These are phyloP conservation scores for Cryptomeria japonica DNA, from an alignment of 75 land plant species.

Conservation along the genomic window DNA sequence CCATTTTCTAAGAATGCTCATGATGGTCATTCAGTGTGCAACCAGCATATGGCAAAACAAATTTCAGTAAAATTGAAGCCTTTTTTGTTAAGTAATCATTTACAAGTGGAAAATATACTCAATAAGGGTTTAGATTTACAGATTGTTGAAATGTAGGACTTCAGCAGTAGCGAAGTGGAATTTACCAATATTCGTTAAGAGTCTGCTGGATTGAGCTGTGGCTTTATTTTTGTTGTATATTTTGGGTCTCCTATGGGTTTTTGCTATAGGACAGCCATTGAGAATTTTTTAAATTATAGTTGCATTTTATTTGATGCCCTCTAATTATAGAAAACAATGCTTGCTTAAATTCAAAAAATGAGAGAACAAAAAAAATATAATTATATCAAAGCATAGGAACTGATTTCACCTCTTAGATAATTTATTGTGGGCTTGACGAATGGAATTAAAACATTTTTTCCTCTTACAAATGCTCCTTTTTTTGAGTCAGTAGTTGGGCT, in stretches of 20 bases:
- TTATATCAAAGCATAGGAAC: background rate
- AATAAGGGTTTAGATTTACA: background rate
- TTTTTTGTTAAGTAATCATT: background rate
- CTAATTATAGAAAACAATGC: background rate
- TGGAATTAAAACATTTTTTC: background rate
- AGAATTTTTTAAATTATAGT: background rate
- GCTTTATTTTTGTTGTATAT: too few relatives aligned
- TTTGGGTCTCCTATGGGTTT: too few relatives aligned
- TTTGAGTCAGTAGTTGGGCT: background rate
- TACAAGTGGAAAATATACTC: background rate
- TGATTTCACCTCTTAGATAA: background rate
- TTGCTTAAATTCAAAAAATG: background rate
- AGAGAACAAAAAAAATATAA: background rate
- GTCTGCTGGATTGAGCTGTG: too few relatives aligned
- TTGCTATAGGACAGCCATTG: too few relatives aligned
- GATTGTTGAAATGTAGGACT: background rate
- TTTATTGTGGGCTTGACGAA: background rate
- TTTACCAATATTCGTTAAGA: background rate
- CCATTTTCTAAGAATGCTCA: background rate
- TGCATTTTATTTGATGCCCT: background rate
- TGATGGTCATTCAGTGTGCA: background rate
- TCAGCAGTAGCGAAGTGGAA: background rate
- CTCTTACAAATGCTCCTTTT: background rate
- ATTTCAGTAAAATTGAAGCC: background rate
- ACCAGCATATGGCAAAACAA: background rate